Percentiles rank a stretch among this genome's conserved stretches.
Conservation (phyloP, 495 filamentous ascomycete species). For the Hypoxylon intermedium region DNA sequence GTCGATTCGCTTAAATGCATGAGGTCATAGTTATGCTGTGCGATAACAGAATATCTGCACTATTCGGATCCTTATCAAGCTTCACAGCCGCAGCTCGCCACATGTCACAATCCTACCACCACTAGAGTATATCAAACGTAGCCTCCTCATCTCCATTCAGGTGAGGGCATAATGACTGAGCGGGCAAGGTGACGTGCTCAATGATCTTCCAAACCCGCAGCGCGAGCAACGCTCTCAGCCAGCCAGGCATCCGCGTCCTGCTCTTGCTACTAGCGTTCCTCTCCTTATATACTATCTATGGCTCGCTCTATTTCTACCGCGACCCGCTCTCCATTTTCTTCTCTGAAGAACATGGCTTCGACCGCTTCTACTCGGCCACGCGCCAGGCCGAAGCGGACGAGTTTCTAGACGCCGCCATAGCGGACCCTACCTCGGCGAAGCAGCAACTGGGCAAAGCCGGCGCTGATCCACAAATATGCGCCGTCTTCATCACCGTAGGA, state of each 20-base stretch:
- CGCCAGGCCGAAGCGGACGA: conserved; percentile 43
- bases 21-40: too few species aligned
- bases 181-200: conserved; percentile 19
- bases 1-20: too few species aligned
- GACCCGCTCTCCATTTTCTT: conserved; percentile 53
- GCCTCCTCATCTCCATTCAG: neutral
- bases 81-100: too few species aligned
- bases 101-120: too few species aligned
- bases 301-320: conserved; percentile 47
- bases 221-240: conserved; percentile 26
- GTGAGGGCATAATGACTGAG: conserved; percentile 6
- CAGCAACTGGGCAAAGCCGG: conserved; percentile 35
- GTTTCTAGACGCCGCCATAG: conserved; percentile 39
- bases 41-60: too few species aligned
- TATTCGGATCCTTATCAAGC: too few species aligned
- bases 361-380: conserved; percentile 47
- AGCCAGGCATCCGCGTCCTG: conserved; percentile 40
- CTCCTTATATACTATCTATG: conserved; percentile 39
- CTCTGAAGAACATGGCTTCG: conserved; percentile 45
- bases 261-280: conserved; percentile 31
- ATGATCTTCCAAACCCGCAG: conserved; percentile 25
- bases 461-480: conserved; percentile 43
- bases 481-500: conserved; percentile 46
- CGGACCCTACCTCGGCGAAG: conserved; percentile 15
- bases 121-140: too few species aligned